Percentiles rank a stretch among this genome's conserved stretches.
Evolutionary conservation across 2,329 filamentous ascomycete genomes (phyloP).

Genomic region (Neonectria neomacrospora): DNA sequence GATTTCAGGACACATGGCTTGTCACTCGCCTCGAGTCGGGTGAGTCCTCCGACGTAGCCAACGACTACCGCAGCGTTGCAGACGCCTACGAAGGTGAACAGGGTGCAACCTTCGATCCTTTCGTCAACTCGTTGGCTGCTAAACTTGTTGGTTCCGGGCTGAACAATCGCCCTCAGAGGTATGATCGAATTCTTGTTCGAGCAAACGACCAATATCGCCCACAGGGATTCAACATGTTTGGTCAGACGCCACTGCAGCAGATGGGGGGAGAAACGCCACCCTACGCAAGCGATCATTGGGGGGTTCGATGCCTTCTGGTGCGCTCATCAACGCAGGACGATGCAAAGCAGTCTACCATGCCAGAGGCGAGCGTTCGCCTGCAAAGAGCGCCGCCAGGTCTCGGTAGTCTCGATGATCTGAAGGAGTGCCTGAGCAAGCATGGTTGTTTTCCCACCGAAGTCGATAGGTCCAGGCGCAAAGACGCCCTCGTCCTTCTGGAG

Average conservation of each 20-base stretch:
- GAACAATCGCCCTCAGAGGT: slow-evolving; percentile 70
- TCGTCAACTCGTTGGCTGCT: slow-evolving; percentile 65
- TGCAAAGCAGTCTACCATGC: slow-evolving; percentile 2
- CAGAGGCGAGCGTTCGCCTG: slow-evolving; percentile 43
- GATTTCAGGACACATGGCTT: slow-evolving; percentile 65
- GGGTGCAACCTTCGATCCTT: slow-evolving; percentile 73
- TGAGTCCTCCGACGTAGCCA: slow-evolving; percentile 49
- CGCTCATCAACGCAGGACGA: slow-evolving; percentile 17
- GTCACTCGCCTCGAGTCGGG: slow-evolving; percentile 56
- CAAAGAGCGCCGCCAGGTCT: slow-evolving; percentile 47
- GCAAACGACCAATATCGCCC: slow-evolving; percentile 49
- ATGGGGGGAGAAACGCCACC: not conserved
- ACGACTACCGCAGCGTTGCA: slow-evolving; percentile 41
- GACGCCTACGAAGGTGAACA: slow-evolving; percentile 67
- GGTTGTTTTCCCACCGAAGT: slow-evolving; percentile 58
- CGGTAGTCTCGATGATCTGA: slow-evolving; percentile 49
- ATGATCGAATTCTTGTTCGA: slow-evolving; percentile 70
- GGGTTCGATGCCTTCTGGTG: slow-evolving; percentile 59
- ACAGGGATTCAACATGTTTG: slow-evolving; percentile 67
- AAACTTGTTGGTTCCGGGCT: slow-evolving; percentile 58
- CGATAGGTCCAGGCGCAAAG: slow-evolving; percentile 55
- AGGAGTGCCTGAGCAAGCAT: slow-evolving; percentile 50
- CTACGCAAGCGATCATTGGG: slow-evolving; percentile 68
- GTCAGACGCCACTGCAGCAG: slow-evolving; percentile 43
- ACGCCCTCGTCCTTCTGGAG: slow-evolving; percentile 60